Base-by-base conservation (phyloP, 768 basidiomycete genomes). In the Tulasnella sp. region DNA sequence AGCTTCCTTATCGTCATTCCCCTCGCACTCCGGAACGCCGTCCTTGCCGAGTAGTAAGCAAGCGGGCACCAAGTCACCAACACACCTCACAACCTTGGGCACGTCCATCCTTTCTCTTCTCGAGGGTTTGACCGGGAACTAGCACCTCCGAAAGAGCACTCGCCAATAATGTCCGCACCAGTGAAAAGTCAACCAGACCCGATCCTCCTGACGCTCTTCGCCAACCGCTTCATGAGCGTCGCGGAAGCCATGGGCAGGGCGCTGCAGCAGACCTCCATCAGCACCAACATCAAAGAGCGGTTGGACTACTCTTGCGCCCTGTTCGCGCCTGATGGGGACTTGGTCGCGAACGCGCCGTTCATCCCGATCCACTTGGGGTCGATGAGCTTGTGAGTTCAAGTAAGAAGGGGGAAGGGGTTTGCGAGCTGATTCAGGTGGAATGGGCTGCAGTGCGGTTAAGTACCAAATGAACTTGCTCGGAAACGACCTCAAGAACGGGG, bases 141-240 rank as follows among this genome's bases (percentile, higher is more conserved):
- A n/a, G n/a, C n/a, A n/a, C n/a, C n/a, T n/a, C n/a, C n/a, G n/a
- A n/a, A n/a, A n/a, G 40, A 40, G 8, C 40, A 40, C 8, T 7
- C 8, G 40, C 40, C 40, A 40, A 26, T 35, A 1, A 32, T 64
- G 34, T 64, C 63, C 35, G 39, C 67, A 32, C 36, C 39, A 34
- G 22, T 37, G 1, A 39, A 36, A 32, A 37, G 2, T 5, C 29
- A 74, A 64, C 89, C 92, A 12, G 94, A 96, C 78, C 91, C 93
- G 0, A 92, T 95, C 75, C 82, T 94, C 36, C 84, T 97, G 62
- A 93, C 94, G 1, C 86, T 98, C 67, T 98, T 97, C 77, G 92
- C 94, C 14, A 95, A 97, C 77, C 90, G 95, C 59, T 95, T 98
- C 82, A 98, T 98, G 95, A 92, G 92, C 76, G 92, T 98, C 22